Evolutionary conservation across 768 basidiomycete genomes (phyloP).

Genomic region (Mycena epipterygia): DNA sequence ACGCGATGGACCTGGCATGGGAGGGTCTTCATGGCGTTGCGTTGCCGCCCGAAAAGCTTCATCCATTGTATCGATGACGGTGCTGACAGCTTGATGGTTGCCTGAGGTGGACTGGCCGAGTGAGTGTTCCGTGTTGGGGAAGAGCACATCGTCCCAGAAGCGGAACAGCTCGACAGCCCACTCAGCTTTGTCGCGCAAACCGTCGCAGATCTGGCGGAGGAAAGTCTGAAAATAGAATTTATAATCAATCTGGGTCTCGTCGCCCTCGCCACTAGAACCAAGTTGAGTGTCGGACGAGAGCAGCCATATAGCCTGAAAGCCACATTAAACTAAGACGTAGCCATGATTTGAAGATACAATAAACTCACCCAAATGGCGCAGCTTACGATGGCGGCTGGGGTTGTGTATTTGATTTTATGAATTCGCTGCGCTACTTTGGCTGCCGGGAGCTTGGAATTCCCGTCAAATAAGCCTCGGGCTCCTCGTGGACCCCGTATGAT

Average conservation of each 20-base stretch:
- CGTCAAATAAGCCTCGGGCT: constrained; percentile 7
- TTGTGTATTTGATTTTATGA: background rate
- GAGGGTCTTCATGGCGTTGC: background rate
- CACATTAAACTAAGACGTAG: background rate
- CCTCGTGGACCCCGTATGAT: constrained; percentile 23
- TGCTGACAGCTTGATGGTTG: constrained; percentile 1
- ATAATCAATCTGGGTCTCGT: constrained; percentile 22
- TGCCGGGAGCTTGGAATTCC: constrained; percentile 3
- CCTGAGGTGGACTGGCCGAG: background rate
- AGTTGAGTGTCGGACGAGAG: constrained; percentile 17
- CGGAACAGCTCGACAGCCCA: constrained; percentile 12
- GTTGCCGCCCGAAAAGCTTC: constrained; percentile 6
- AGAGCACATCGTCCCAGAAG: constrained; percentile 13
- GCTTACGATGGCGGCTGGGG: constrained; percentile 2
- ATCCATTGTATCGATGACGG: constrained; percentile 19
- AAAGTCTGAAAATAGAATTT: background rate
- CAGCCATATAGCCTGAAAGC: constrained; percentile 6
- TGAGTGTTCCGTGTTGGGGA: constrained; percentile 22
- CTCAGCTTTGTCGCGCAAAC: constrained; percentile 13
- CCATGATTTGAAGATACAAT: background rate
- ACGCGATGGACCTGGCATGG: background rate
- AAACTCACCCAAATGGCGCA: constrained; percentile 2
- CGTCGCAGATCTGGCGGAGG: constrained; percentile 12
- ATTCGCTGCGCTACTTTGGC: constrained; percentile 6
- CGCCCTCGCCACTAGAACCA: background rate